Conservation (phyloP, 441 rosid genomes). For the Rhodomyrtus psidioides region DNA sequence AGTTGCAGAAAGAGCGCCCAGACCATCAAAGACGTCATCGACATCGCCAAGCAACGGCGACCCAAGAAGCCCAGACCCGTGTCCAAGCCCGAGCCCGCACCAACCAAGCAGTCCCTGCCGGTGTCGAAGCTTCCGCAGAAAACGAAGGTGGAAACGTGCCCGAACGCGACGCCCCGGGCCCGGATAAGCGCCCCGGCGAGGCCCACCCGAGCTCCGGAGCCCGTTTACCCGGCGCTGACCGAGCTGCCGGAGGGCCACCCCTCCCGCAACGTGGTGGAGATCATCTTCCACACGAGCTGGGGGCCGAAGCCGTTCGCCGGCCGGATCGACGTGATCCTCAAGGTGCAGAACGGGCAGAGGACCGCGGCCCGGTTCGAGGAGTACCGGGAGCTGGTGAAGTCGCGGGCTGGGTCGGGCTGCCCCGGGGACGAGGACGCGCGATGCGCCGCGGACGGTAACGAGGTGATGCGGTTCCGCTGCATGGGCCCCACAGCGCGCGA, state of each 20-base stretch:
- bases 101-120: conserved; percentile 12
- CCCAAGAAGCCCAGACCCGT: conserved; percentile 13
- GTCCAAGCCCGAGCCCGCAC: conserved; percentile 10
- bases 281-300: conserved; percentile 96
- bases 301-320: conserved; percentile 63
- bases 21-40: conserved; percentile 65
- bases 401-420: conserved; percentile 27
- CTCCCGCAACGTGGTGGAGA: conserved; percentile 85
- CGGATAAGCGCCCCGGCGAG: conserved; percentile 22
- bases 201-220: conserved; percentile 34
- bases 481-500: conserved; percentile 43
- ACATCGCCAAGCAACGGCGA: conserved; percentile 20
- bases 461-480: conserved; percentile 86
- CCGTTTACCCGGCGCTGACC: conserved; percentile 48
- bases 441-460: conserved; percentile 90
- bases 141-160: background rate
- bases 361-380: conserved; percentile 78
- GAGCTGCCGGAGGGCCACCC: conserved; percentile 89
- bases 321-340: conserved; percentile 77
- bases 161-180: conserved; percentile 7
- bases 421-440: conserved; percentile 64
- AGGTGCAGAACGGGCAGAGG: conserved; percentile 72
- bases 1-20: conserved; percentile 58
- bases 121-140: background rate
- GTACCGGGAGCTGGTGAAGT: conserved; percentile 66